phyloP scores from a whole-genome alignment of 2,329 filamentous ascomycete genomes.

The Berkeleyomyces rouxiae region DNA sequence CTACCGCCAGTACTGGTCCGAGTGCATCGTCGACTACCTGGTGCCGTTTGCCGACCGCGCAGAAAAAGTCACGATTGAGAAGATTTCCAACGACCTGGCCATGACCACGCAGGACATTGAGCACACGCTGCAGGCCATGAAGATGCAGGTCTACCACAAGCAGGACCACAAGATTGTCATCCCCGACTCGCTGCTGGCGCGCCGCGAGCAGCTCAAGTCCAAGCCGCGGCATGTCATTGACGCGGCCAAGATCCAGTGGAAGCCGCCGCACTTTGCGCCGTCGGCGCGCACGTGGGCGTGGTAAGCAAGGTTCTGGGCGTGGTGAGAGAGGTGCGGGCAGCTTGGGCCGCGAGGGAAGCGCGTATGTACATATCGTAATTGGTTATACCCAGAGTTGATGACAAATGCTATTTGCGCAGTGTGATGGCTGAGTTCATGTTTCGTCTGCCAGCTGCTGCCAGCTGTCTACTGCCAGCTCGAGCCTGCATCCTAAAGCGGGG shows the following conservation, averaged over 20 bases:
- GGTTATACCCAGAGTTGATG: not conserved
- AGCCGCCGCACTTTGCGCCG: constrained; percentile 85
- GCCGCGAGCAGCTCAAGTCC: constrained; percentile 61
- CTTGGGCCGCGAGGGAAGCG: not conserved
- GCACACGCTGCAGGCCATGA: constrained; percentile 81
- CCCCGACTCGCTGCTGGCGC: constrained; percentile 64
- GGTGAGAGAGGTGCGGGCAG: not conserved
- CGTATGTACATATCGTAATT: too few relatives aligned
- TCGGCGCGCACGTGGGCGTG: constrained; percentile 89
- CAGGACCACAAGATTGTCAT: constrained; percentile 93
- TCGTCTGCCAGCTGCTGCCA: too few relatives aligned
- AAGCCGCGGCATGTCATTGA: constrained; percentile 69
- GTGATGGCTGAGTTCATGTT: too few relatives aligned
- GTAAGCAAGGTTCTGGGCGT: constrained; percentile 83
- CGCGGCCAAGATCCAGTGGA: constrained; percentile 71
- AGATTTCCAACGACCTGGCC: constrained; percentile 59
- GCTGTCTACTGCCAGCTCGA: too few relatives aligned
- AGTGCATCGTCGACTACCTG: constrained; percentile 80
- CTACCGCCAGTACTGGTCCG: constrained; percentile 95
- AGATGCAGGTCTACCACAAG: constrained; percentile 92
- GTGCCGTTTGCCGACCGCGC: constrained; percentile 51
- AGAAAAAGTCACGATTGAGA: constrained; percentile 68
- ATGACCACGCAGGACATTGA: constrained; percentile 98
- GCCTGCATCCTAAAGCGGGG: too few relatives aligned
- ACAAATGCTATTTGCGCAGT: not conserved